Evolutionary conservation across 2,329 filamentous ascomycete genomes (phyloP), one percentile per base, ranked within the genome.

Genomic region (Fusarium keratoplasticum): DNA sequence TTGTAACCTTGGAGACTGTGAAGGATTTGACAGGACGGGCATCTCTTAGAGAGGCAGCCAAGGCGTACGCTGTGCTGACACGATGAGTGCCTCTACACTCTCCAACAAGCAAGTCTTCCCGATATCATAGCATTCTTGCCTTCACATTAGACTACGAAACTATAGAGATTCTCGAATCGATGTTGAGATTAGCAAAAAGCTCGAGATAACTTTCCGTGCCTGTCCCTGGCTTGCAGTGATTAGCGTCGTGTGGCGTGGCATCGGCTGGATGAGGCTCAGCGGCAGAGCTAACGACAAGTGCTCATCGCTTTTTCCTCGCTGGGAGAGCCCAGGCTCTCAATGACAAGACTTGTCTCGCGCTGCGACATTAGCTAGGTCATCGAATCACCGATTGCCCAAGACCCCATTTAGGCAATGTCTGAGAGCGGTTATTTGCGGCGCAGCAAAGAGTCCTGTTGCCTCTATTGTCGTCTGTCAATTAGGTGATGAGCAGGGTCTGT

Each of bases 271-370:
- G 71, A 35, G 71, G 71, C 71, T 74, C 71, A 69, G 54, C 71
- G 67, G 71, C 42, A 68, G 50, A 74, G 62, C 66, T 25, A 55
- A 68, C 59, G 13, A 36, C 71, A 74, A 67, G 57, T 73, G 20
- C 42, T 64, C 67, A 42, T 58, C 36, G 36, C 8, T 62, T 50
- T 68, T 73, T 38, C 67, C 55, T 67, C 61, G 38, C 61, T 55
- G 11, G 62, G 22, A 42, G 61, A 72, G 42, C 35, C 33, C 13
- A 20, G 11, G 6, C 42, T 9, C 42, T 22, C 22, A 33, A 54
- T n/a, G 50, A 25, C 36, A 33, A 44, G 35, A 40, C 6, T 38
- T 27, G 27, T 38, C 36, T 36, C 36, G 35, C 18, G 11, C 35
- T 59, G 57, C 36, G 36, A 31, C 22, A 36, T 42, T 42, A 9